These are phyloP conservation scores for Panicum hallii DNA, from an alignment of 202 grass and related monocot genomes.

Conservation along the genomic window DNA sequence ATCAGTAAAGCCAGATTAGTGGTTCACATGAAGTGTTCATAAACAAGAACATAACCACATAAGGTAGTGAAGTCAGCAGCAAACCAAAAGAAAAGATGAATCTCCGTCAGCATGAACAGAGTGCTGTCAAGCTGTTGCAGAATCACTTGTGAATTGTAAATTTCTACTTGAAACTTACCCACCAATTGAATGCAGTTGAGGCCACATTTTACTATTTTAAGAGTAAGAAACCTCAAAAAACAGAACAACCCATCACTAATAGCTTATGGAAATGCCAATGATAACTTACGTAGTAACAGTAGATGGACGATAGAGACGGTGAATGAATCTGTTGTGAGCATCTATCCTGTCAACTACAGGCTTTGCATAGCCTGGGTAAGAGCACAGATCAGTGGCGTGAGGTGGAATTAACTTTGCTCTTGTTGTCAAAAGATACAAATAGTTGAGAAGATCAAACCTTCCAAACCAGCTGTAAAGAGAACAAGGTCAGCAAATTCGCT, in stretches of 20 bases:
- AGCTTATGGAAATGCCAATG: conserved; percentile 29
- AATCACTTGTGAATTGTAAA: not conserved
- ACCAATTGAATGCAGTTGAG: conserved; percentile 19
- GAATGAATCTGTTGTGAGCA: conserved; percentile 70
- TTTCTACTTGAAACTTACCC: not conserved
- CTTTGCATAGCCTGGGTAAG: conserved; percentile 75
- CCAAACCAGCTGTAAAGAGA: conserved; percentile 93
- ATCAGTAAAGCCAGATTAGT: conserved; percentile 14
- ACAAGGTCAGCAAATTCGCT: conserved; percentile 93
- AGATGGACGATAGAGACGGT: conserved; percentile 77
- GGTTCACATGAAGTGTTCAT: conserved; percentile 20
- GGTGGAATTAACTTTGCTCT: conserved; percentile 29
- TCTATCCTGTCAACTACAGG: conserved; percentile 96
- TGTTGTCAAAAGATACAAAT: conserved; percentile 34
- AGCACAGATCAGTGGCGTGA: conserved; percentile 25
- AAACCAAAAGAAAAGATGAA: conserved; percentile 19
- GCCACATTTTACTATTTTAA: conserved; percentile 7
- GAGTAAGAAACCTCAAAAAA: conserved; percentile 21
- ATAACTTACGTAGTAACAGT: conserved; percentile 88
- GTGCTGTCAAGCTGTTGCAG: not conserved
- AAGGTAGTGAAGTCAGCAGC: conserved; percentile 6
- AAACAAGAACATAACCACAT: conserved; percentile 10
- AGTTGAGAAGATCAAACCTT: conserved; percentile 63
- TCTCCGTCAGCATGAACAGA: not conserved
- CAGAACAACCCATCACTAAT: not conserved